Base-by-base conservation (phyloP, 2,329 filamentous ascomycete species). In the Ascochyta rabiei region DNA sequence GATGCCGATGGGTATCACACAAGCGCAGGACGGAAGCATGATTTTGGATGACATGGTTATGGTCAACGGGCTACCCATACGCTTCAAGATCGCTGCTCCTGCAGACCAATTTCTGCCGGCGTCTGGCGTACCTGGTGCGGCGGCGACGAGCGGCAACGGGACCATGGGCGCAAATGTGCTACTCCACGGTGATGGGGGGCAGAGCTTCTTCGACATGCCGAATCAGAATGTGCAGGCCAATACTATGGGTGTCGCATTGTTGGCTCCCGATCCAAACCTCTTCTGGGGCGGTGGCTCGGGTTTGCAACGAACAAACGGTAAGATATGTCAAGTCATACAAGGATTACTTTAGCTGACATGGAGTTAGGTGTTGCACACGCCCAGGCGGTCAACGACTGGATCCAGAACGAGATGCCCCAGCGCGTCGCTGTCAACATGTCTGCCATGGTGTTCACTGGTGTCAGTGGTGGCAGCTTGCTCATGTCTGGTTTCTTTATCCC, bases 401-500 rank as follows among this genome's bases (percentile, higher is more conserved):
- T 86, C 48, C 72, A 77, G 38, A 67, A 74, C 3, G 77, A 80
- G 23, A 75, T 86, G 9, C 80, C 83, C 4, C 75, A 82, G 53
- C 74, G 83, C 39, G 77, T 85, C 6, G 79, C 82, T 2, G 84
- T 86, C 56, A 78, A 86, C 68, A 61, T 69, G 21, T 74, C 72
- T 33, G 77, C 81, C 37, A 80, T 86, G 43, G 82, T 81, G 64
- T 86, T 86, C 72, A 85, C 82, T 0, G 83, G 84, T 15, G 83
- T 86, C 0, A 81, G 78, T 4, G 84, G 84, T 21, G 84, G 84
- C 16, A 75, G 77, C 3, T 75, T 86, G 18, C 71, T 84, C 28
- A 78, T 86, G 30, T 77, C 76, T 1, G 83, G 83, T 8, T 85
- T 85, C 75, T 84, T 86, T 69, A 77, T 86, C 56, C 84, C 84